Evolutionary conservation across 2,329 filamentous ascomycete genomes (phyloP), one percentile per base, ranked within the genome.

Genomic region (Aspergillus caelatus): DNA sequence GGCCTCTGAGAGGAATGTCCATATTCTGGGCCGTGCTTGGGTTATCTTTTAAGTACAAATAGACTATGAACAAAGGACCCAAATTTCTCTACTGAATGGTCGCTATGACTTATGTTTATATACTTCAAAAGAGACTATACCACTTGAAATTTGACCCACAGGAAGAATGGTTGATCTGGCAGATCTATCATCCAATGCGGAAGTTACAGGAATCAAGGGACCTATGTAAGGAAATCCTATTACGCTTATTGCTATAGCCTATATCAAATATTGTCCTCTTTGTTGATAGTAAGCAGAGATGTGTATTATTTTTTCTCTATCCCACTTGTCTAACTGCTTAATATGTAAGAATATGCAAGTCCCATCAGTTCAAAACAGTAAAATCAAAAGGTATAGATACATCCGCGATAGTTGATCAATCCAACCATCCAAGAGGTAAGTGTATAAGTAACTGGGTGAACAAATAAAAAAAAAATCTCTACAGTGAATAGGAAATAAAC

Each of bases 251-350:
- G 39, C 7, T n/a, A 41, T 41, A 6, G 8, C 16, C 14, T n/a
- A 41, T 41, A 6, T 19, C 16, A n/a, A 12, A 28, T 58, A 48
- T 34, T 26, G n/a, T 21, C 11, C 41, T 30, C 28, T 34, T 32
- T 41, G 45, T 36, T 28, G 16, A 57, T 43, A 39, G 34, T 34
- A 56, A 62, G 55, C 60, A 52, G 67, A 68, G 65, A 62, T 60
- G 63, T 58, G 56, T 62, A 60, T 64, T 57, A 62, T 59, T 64
- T 64, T 64, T 61, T 65, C 56, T 63, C 67, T 67, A 68, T 67
- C 60, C 53, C 58, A 53, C 19, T 59, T 48, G 9, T 59, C 48
- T 60, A 60, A 36, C 58, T 55, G 36, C 34, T 30, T n/a, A 41
- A 39, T 55, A 43, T 59, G 56, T 55, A 50, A 54, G 14, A 39